A percentile compares a stretch with the other conserved stretches of the same genome.
Conservation (phyloP, 345 rosid genomes). For the Eucalyptus pauciflora region DNA sequence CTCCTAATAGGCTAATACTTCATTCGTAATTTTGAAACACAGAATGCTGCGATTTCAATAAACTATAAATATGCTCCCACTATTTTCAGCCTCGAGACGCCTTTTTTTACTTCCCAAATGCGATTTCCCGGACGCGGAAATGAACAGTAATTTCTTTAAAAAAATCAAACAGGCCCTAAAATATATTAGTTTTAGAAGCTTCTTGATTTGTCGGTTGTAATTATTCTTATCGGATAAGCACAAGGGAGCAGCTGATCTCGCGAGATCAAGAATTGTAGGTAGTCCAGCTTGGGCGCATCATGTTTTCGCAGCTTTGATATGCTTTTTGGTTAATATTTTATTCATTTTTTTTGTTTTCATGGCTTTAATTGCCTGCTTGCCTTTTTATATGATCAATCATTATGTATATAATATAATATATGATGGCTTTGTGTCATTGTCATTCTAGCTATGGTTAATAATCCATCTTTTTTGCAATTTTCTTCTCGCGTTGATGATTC, state of each 20-base stretch:
- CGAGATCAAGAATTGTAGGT: constrained; percentile 11
- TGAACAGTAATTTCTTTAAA: background rate
- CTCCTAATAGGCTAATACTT: background rate
- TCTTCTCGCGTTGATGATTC: background rate
- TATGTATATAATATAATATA: background rate
- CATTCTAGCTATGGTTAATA: background rate
- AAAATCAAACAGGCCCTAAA: background rate
- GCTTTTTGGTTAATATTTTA: background rate
- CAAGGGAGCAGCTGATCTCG: background rate
- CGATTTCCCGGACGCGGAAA: background rate
- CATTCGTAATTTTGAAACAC: background rate
- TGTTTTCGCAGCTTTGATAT: background rate
- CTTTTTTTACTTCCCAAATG: background rate
- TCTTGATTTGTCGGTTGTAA: constrained; percentile 3
- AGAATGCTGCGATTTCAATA: background rate
- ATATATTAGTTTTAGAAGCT: background rate
- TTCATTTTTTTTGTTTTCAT: background rate
- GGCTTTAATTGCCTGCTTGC: background rate
- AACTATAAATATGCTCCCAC: background rate
- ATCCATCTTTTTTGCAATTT: background rate
- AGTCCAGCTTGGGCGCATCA: background rate
- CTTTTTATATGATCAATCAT: background rate
- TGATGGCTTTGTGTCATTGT: background rate
- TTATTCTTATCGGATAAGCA: constrained; percentile 6
- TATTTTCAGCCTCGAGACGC: background rate